Evolutionary conservation across 1,284 basidiomycete species (phyloP).

Genomic region (Rhizopogon hawkerae): DNA sequence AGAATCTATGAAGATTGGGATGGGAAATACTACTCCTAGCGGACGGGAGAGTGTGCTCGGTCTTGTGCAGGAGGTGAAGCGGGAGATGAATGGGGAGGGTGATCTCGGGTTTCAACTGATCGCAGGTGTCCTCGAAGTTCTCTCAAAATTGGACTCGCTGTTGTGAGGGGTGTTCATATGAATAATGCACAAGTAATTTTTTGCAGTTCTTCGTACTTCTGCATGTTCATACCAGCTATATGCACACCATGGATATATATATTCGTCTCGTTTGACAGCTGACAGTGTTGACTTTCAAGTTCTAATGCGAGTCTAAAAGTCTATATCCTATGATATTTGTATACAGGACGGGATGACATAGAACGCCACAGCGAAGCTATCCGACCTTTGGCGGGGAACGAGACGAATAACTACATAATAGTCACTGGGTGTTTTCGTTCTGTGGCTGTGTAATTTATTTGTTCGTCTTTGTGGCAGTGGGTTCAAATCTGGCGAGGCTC

Average conservation of each 20-base stretch:
- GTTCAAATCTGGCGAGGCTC: too few relatives aligned
- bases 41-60: conserved; percentile 71
- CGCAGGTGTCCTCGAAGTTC: conserved; percentile 84
- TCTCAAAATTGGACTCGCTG: conserved; percentile 81
- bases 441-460: too few relatives aligned
- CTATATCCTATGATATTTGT: too few relatives aligned
- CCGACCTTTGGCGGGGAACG: too few relatives aligned
- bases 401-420: too few relatives aligned
- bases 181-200: conserved; percentile 14
- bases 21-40: conserved; percentile 41
- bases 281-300: too few relatives aligned
- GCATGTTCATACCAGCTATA: conserved; percentile 7
- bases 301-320: too few relatives aligned
- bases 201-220: background rate
- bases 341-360: too few relatives aligned
- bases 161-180: conserved; percentile 30
- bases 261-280: background rate
- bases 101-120: conserved; percentile 85
- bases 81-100: conserved; percentile 61
- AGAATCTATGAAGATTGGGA: conserved; percentile 43
- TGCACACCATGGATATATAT: conserved; percentile 8
- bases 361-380: too few relatives aligned
- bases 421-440: too few relatives aligned
- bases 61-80: conserved; percentile 70
- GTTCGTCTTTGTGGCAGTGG: too few relatives aligned